Evolutionary conservation across 371 early-diverging fungal genomes (phyloP).

Genomic region (Saksenaea oblongispora): DNA sequence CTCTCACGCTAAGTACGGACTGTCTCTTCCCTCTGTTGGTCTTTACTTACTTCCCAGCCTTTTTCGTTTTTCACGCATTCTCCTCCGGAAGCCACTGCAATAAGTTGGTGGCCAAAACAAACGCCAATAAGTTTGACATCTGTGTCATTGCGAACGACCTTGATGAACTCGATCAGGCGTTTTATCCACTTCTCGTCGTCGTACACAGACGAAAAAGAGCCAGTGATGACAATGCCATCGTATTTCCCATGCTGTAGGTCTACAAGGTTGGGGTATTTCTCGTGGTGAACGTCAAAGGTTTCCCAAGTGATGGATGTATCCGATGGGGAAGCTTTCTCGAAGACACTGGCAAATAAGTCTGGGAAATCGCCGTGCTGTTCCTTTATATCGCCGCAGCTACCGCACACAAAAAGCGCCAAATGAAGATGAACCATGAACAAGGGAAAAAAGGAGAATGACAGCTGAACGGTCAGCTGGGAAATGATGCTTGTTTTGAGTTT

Average conservation of each 20-base stretch:
- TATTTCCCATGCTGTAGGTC: slow-evolving; percentile 27
- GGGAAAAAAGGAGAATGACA: slow-evolving; percentile 12
- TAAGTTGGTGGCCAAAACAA: slow-evolving; percentile 81
- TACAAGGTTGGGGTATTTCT: slow-evolving; percentile 35
- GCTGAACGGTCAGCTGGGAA: too few relatives aligned
- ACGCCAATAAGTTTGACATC: slow-evolving; percentile 49
- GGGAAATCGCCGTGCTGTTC: slow-evolving; percentile 60
- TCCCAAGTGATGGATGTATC: slow-evolving; percentile 33
- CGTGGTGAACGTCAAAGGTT: slow-evolving; percentile 41
- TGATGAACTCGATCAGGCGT: slow-evolving; percentile 50
- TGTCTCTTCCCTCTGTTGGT: not conserved
- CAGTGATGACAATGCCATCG: slow-evolving; percentile 36
- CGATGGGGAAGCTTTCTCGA: slow-evolving; percentile 28
- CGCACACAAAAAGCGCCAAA: slow-evolving; percentile 56
- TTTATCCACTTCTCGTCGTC: slow-evolving; percentile 63
- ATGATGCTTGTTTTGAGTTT: too few relatives aligned
- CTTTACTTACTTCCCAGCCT: slow-evolving; percentile 70
- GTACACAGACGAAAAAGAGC: slow-evolving; percentile 38
- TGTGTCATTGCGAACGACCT: slow-evolving; percentile 13
- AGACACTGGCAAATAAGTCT: slow-evolving; percentile 32
- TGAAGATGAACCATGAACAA: slow-evolving; percentile 16
- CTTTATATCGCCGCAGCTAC: slow-evolving; percentile 51
- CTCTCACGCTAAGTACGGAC: not conserved
- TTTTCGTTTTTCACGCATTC: slow-evolving; percentile 53
- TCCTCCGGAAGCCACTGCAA: slow-evolving; percentile 68